Evolutionary conservation across 371 early-diverging fungal genomes (phyloP), one percentile per base, ranked within the genome.

Genomic region (Circinella minor): DNA sequence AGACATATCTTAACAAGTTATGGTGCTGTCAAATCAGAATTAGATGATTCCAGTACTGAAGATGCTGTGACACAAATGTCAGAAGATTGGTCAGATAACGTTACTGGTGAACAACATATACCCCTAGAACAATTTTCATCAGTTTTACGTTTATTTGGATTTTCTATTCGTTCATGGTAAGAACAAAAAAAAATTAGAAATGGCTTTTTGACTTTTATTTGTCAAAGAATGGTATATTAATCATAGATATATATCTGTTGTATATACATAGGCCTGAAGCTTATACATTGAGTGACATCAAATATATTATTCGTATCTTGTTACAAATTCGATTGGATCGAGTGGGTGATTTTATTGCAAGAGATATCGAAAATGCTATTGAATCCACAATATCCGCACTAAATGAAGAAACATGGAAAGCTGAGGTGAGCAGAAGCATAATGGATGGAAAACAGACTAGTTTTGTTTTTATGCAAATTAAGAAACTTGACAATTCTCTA

Each of bases 321-420:
- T 47, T 80, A 14, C 77, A 77, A 39, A 63, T 83, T 15, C 76
- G 74, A 0, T 7, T 80, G 55, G 83, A 83, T 55, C 72, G 72
- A 27, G 59, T 67, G 3, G 76, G 81, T 27, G 51, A 61, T 15
- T 48, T 73, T 13, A 51, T 79, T 7, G 49, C 70, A 15, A 71
- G 75, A 18, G 75, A 77, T 14, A 69, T 83, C 43, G 76, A 83
- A 63, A 68, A 72, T 4, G 71, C 73, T 0, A 70, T 83, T n/a
- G 77, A 63, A 10, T 43, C 61, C 3, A 55, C 62, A 7, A 47
- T 66, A 20, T 55, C 54, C 3, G 63, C 61, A 36, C 14, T 71
- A 15, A 48, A 63, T 54, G 15, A 59, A 8, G 60, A 54, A 0
- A 74, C 20, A 10, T 79, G 79, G 81, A 67, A 65, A 39, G 51